phyloP scores from a whole-genome alignment of 306 rosid species.

The Casuarina cunninghamiana region DNA sequence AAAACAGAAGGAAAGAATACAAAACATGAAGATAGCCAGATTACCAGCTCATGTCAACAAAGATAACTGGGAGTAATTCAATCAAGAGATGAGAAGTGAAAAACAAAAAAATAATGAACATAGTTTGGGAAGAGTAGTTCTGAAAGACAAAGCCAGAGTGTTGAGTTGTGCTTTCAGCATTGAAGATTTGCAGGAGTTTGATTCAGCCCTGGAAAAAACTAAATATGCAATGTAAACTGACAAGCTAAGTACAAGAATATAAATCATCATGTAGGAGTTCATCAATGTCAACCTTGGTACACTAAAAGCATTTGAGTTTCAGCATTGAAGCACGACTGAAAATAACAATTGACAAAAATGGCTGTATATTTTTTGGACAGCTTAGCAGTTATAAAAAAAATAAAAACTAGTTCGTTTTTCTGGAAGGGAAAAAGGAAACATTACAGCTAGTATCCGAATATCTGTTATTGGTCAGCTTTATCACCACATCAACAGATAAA shows the following conservation, averaged over 20 bases:
- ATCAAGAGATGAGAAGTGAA: slow-evolving; percentile 5
- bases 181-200: neutral
- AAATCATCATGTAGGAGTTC: slow-evolving; percentile 13
- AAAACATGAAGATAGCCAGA: slow-evolving; percentile 22
- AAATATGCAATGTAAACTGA: slow-evolving; percentile 16
- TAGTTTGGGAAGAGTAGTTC: slow-evolving; percentile 7
- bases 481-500: slow-evolving; percentile 1
- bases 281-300: neutral
- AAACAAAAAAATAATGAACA: slow-evolving; percentile 1
- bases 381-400: neutral
- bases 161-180: neutral
- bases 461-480: slow-evolving; percentile 17
- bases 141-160: slow-evolving; percentile 8
- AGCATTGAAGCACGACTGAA: neutral
- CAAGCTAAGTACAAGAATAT: neutral
- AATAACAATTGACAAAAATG: neutral
- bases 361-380: neutral
- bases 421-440: slow-evolving; percentile 1
- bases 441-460: slow-evolving; percentile 17
- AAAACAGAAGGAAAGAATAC: slow-evolving; percentile 28
- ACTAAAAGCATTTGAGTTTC: neutral
- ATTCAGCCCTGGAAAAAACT: neutral
- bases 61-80: slow-evolving; percentile 14
- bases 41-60: neutral
- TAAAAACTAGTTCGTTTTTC: slow-evolving; percentile 8